Base-by-base conservation (phyloP, 1,284 basidiomycete species). In the Leccinum fallax region DNA sequence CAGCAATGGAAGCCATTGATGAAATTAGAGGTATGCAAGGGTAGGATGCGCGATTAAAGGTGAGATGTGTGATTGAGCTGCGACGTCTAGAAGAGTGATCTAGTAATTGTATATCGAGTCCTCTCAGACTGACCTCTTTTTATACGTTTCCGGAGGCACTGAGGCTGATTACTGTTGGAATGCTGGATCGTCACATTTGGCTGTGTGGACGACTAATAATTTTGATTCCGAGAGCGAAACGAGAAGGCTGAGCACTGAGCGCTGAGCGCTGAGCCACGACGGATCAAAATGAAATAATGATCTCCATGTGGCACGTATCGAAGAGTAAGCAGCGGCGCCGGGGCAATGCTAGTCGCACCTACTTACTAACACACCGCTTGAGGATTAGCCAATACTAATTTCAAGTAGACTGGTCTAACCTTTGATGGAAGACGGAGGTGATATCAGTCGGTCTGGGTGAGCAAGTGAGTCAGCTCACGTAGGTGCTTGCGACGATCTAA, bases 231-330 rank as follows among this genome's bases (percentile, higher is more conserved):
- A 24, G 24, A 38, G 30, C 38, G 49, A 55, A 28, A 46, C 13
- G 46, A 38, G 49, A 56, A 56, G 38, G 43, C 32, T 21, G 32
- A 34, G 32, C 32, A 11, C 32, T 30, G 43, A 55, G 26, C 24
- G 24, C 24, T 24, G 24, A 24, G 24, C 24, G 24, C 24, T 24
- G 24, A 24, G 24, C 24, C 24, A 24, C 24, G 24, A 24, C 24
- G 24, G 58, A 56, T 34, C 32, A 40, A 61, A 19, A 21, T 58
- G 32, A 34, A 36, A 55, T 46, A 58, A 48, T 54, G 51, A 53
- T n/a, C 24, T 58, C 58, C 56, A 48, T 58, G 53, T 52, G 11
- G n/a, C 62, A 53, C 60, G 55, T 48, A 68, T 61, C 60, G 55
- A 49, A 57, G 53, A 67, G 56, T 59, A 48, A 36, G 11, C 32